A percentile compares a stretch with the other conserved stretches of the same genome.
These are phyloP conservation scores for Hericium rajendrae DNA, from an alignment of 768 basidiomycete genomes.

Conservation along the genomic window DNA sequence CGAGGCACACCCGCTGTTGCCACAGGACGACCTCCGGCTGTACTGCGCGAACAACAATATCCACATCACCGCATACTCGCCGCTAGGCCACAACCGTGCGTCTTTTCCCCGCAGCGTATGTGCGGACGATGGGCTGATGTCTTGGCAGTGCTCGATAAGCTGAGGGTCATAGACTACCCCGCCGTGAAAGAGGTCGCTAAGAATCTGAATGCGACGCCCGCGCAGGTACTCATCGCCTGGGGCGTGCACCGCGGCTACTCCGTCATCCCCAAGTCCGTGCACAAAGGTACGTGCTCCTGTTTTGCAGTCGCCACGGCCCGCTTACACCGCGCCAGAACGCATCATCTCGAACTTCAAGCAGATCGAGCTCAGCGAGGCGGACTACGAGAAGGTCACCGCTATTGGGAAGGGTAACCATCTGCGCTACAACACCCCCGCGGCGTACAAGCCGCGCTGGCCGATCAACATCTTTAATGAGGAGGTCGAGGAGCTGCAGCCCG, in stretches of 20 bases:
- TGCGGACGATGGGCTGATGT: not conserved
- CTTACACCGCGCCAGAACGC: slow-evolving; percentile 30
- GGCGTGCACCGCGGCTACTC: slow-evolving; percentile 63
- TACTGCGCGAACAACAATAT: slow-evolving; percentile 65
- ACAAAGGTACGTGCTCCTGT: slow-evolving; percentile 30
- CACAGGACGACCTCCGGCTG: slow-evolving; percentile 61
- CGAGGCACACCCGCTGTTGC: slow-evolving; percentile 74
- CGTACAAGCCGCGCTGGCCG: slow-evolving; percentile 55
- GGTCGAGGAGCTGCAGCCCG: slow-evolving; percentile 29
- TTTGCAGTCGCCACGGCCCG: not conserved
- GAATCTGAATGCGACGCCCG: slow-evolving; percentile 53
- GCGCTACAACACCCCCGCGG: slow-evolving; percentile 56
- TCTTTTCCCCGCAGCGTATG: not conserved
- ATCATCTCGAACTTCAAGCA: slow-evolving; percentile 75
- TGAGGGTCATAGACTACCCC: slow-evolving; percentile 39
- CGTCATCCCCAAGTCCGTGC: slow-evolving; percentile 79
- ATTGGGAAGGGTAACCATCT: slow-evolving; percentile 40
- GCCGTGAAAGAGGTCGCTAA: slow-evolving; percentile 54
- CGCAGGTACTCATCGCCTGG: slow-evolving; percentile 82
- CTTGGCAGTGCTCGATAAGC: not conserved
- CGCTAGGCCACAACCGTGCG: slow-evolving; percentile 74
- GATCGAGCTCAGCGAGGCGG: slow-evolving; percentile 53
- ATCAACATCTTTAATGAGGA: slow-evolving; percentile 64
- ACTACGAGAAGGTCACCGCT: slow-evolving; percentile 49
- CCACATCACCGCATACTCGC: slow-evolving; percentile 59